Evolutionary conservation across 148 eudicot species (phyloP), one percentile per base, ranked within the genome.

Genomic region (Vaccinium macrocarpon): DNA sequence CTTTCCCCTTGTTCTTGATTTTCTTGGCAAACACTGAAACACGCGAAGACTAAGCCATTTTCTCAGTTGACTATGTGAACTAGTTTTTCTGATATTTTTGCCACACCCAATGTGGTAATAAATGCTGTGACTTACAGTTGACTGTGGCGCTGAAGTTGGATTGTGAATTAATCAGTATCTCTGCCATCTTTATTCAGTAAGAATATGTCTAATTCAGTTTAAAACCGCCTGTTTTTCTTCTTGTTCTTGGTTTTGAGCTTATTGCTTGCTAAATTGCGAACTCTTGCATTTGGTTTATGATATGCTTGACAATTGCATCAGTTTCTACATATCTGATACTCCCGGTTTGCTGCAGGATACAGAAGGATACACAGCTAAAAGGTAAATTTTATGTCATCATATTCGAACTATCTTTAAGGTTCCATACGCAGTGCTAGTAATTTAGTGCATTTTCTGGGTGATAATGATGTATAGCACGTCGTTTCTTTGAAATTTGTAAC

Each of bases 311-410:
- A 51, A 8, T 71, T 4, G 49, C 6, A 0, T 71, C 50, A 8
- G n/a, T 82, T 82, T 51, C n/a, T 62, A 81, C 56, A 23, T 64
- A 15, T 48, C 56, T 81, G 27, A 81, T 27, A 23, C 57, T 6
- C 1, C 13, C 38, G 2, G 25, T 75, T 71, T 75, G 57, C 46
- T 57, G 27, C 85, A 75, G 85, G 80, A 59, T 72, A 48, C 72
- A 19, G 80, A 16, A 55, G 80, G 35, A 27, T 8, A 42, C 49
- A 38, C 55, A 23, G 80, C 85, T 83, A 42, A 76, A 57, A 83
- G 85, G 85, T 83, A 75, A 56, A 5, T 12, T 46, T 38, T 14
- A 8, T 82, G 50, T 52, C 53, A 46, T 14, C 50, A n/a, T 21
- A 27, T 68, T 48, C 76, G 5, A 48, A 49, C 6, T 3, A 13